These are phyloP conservation scores for Piedraia hortae DNA, from an alignment of 2,329 filamentous ascomycete species.

Conservation along the genomic window DNA sequence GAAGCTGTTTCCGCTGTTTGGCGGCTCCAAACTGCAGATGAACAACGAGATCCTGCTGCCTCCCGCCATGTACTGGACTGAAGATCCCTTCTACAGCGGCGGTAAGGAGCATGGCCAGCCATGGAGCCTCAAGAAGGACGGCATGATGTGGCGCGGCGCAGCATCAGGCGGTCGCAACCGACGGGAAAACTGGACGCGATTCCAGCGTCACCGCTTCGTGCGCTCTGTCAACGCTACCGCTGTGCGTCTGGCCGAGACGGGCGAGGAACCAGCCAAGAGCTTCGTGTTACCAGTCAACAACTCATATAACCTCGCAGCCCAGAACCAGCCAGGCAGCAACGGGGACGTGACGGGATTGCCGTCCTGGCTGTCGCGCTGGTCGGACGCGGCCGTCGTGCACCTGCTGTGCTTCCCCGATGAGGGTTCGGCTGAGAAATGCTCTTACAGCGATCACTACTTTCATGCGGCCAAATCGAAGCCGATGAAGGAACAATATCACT, in stretches of 20 bases:
- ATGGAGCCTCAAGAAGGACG: constrained; percentile 18
- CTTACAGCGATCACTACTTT: constrained; percentile 19
- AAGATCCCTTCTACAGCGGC: constrained; percentile 17
- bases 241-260: constrained; percentile 22
- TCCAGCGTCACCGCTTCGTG: constrained; percentile 50
- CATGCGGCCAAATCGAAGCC: constrained; percentile 9
- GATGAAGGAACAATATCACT: constrained; percentile 18
- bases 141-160: constrained; percentile 21
- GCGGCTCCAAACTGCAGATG: constrained; percentile 21
- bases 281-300: constrained; percentile 14
- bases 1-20: constrained; percentile 22
- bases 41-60: constrained; percentile 27
- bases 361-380: constrained; percentile 16
- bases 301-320: constrained; percentile 14
- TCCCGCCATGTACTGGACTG: constrained; percentile 22
- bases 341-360: constrained; percentile 1
- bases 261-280: constrained; percentile 12
- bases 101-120: constrained; percentile 13
- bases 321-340: neutral
- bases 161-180: constrained; percentile 21
- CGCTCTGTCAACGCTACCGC: constrained; percentile 42
- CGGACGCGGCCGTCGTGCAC: constrained; percentile 18
- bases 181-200: constrained; percentile 36
- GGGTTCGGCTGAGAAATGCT: constrained; percentile 11
- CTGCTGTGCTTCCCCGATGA: constrained; percentile 17